Evolutionary conservation across 2,329 filamentous ascomycete species (phyloP), one percentile per base, ranked within the genome.

Genomic region (Lanzia echinophila): DNA sequence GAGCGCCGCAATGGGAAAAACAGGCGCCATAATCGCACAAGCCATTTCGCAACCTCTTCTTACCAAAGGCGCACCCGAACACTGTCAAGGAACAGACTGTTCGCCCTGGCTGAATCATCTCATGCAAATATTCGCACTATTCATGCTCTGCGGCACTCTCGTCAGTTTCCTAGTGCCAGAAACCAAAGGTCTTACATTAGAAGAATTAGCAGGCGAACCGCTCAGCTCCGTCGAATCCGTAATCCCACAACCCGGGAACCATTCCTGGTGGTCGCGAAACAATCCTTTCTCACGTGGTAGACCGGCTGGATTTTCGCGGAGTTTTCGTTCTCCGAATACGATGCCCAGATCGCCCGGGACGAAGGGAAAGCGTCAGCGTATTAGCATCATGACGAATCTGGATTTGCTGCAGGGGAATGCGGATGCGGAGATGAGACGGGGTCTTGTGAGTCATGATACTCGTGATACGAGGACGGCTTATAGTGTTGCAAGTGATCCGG

Each of bases 61-160:
- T 13, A 78, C 77, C 17, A 77, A 78, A 32, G 85, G 82, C 24
- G 72, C 78, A 0, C 69, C 73, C 0, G 70, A 73, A 7, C 68
- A 73, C 15, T 79, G 78, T 56, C 71, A 73, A 19, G 77, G 78
- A 0, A 74, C 69, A 1, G 64, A 63, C 7, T 80, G 78, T 60
- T 72, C 73, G 1, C 75, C 77, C 0, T 87, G 84, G 79, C 76
- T 91, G 51, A 79, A 87, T 67, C 82, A 86, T 54, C 79, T 91
- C 36, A 83, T 92, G 73, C 78, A 89, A 67, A 86, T 90, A 36
- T 90, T 88, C 68, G 86, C 86, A 0, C 74, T 89, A 10, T 90
- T 92, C 74, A 91, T 90, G 88, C 75, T 91, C 6, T 77, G 79
- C 49, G 88, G 88, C 34, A 79, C 81, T 45, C 70, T 88, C 45